Percentiles rank a stretch among this genome's conserved stretches.
These are phyloP conservation scores for Carallia pectinifolia DNA, from an alignment of 345 rosid genomes.

Conservation along the genomic window DNA sequence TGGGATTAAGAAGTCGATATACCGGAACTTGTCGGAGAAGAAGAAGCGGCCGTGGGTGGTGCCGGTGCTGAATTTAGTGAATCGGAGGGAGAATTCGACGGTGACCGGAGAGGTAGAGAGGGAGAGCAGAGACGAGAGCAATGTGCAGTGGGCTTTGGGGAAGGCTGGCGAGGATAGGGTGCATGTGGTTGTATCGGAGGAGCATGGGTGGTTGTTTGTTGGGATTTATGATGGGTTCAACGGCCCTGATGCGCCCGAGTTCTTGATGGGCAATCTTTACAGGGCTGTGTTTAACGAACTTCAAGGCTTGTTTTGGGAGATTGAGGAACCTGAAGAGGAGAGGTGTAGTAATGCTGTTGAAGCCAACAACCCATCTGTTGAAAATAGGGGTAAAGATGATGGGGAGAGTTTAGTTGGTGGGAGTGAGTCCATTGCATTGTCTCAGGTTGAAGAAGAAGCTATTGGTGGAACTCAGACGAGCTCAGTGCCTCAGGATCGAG, in stretches of 20 bases:
- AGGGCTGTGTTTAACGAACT: conserved; percentile 85
- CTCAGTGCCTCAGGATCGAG: conserved; percentile 20
- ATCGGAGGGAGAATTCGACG: conserved; percentile 44
- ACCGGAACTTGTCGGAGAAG: conserved; percentile 66
- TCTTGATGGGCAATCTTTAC: conserved; percentile 95
- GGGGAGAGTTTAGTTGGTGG: conserved; percentile 13
- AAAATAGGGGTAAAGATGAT: conserved; percentile 16
- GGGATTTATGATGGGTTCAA: conserved; percentile 98
- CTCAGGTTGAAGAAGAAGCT: conserved; percentile 3
- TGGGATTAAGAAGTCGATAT: conserved; percentile 54
- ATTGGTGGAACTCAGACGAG: conserved; percentile 1
- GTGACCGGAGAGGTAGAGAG: conserved; percentile 26
- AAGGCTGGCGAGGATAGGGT: conserved; percentile 99
- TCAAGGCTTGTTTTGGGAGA: conserved; percentile 90
- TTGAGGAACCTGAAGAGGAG: conserved; percentile 37
- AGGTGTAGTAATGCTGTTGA: conserved; percentile 20
- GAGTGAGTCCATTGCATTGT: not conserved
- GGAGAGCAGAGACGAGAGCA: conserved; percentile 38
- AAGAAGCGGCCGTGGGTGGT: conserved; percentile 86
- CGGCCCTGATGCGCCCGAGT: conserved; percentile 96
- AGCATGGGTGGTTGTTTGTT: conserved; percentile 95
- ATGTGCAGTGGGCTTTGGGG: conserved; percentile 94
- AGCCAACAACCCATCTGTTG: conserved; percentile 21
- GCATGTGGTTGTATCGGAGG: conserved; percentile 92
- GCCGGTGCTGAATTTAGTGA: conserved; percentile 81